phyloP scores from a whole-genome alignment of 2,329 filamentous ascomycete genomes.

The Xenosphaeropsis pyriputrescens region DNA sequence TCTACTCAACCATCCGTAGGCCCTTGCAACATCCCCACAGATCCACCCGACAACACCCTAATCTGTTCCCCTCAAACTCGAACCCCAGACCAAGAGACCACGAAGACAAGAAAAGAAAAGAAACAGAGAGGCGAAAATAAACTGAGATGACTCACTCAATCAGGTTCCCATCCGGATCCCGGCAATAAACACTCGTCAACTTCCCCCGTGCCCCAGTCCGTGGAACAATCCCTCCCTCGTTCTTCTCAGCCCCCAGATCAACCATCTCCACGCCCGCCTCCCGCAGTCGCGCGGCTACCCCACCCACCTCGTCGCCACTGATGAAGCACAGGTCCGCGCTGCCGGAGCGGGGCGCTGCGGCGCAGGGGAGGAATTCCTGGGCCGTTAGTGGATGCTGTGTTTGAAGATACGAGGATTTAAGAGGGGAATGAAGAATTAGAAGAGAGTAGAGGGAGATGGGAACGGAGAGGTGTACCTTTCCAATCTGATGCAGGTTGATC shows the following conservation, averaged over 20 bases:
- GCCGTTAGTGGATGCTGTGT: too few relatives aligned
- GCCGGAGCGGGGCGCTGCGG: slow-evolving; percentile 33
- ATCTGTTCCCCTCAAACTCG: neutral
- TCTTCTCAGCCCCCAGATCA: slow-evolving; percentile 9
- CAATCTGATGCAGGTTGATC: slow-evolving; percentile 44
- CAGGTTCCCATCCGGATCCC: slow-evolving; percentile 46
- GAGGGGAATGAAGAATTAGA: too few relatives aligned
- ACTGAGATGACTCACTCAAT: slow-evolving; percentile 36
- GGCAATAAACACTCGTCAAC: slow-evolving; percentile 41
- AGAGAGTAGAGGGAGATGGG: too few relatives aligned
- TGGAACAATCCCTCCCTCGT: slow-evolving; percentile 32
- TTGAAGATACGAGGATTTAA: too few relatives aligned
- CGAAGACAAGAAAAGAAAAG: neutral
- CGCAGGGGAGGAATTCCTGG: slow-evolving; percentile 38
- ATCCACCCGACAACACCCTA: neutral
- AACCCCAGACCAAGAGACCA: neutral
- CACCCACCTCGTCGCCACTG: slow-evolving; percentile 31
- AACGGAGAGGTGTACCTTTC: slow-evolving; percentile 17
- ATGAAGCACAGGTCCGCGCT: slow-evolving; percentile 47
- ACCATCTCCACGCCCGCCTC: slow-evolving; percentile 29
- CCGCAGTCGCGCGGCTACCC: slow-evolving; percentile 25
- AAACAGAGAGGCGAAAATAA: neutral
- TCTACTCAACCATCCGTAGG: neutral
- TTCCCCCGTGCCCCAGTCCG: slow-evolving; percentile 39
- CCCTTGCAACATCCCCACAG: too few relatives aligned